Evolutionary conservation across 371 early-diverging fungal species (phyloP), one percentile per base, ranked within the genome.

Genomic region (Mortierella sp.): DNA sequence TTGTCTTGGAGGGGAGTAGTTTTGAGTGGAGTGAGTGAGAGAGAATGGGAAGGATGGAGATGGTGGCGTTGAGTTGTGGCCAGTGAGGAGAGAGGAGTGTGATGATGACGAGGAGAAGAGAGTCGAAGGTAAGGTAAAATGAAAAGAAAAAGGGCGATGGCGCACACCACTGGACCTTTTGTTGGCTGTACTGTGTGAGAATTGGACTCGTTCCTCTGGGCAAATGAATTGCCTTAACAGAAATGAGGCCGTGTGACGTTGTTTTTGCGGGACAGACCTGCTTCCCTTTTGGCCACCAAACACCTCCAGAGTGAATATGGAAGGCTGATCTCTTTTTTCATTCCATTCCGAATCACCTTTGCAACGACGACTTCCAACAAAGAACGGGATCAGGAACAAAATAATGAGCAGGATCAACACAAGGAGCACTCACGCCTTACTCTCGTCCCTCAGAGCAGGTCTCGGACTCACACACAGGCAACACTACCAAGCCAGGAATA

Each of bases 361-460:
- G 21, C 42, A 34, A 11, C 3, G 14, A 50, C 34, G 19, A 28
- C 63, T 16, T 14, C 14, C 34, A 10, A 63, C 68, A 68, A 58
- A 24, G 28, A 58, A 38, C 34, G 21, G 65, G 34, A 58, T 47
- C 50, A 76, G 52, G 44, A 28, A 65, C 13, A 63, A 57, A 45
- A 54, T 38, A 70, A 80, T 80, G 81, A 76, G 81, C 76, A 80
- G 81, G 81, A 80, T 80, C 72, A 63, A 68, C 70, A 77, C 65
- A 57, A 72, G 76, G 77, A 80, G 71, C 77, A 55, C 77, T 26
- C 70, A 70, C 38, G 76, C 70, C 77, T 16, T 80, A n/a, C 71
- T 60, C 55, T 55, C 77, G 26, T 73, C 81, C 19, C 42, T 76
- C 57, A 73, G 81, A 70, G 73, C 63, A 28, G 19, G 54, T 19